Percentiles rank a stretch among this genome's conserved stretches.
Evolutionary conservation across 1,284 basidiomycete species (phyloP).

Genomic region (Stereum hirsutum): DNA sequence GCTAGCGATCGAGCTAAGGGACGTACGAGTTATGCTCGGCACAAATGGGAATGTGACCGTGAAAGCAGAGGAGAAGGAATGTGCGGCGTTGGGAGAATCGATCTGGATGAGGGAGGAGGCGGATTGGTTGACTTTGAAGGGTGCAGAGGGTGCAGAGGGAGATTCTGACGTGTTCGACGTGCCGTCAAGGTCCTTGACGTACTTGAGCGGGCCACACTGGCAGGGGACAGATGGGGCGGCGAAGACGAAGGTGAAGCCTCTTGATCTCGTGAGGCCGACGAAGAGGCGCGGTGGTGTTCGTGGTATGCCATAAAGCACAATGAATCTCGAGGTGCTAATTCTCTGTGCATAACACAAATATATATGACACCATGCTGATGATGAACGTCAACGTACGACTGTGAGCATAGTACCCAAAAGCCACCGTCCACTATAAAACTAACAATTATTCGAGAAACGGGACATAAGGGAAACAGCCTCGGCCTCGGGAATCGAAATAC

Average conservation of each 20-base stretch:
- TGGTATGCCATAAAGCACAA: too few relatives aligned
- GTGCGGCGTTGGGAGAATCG: constrained; percentile 13
- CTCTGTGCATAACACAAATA: too few relatives aligned
- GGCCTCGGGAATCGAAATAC: too few relatives aligned
- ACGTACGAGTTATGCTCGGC: constrained; percentile 11
- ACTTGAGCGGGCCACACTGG: constrained; percentile 2
- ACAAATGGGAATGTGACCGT: background rate
- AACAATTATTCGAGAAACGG: too few relatives aligned
- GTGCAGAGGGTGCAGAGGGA: background rate
- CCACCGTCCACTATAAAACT: too few relatives aligned
- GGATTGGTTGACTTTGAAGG: background rate
- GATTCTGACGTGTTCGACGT: background rate
- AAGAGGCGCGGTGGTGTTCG: constrained; percentile 22
- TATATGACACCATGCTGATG: too few relatives aligned
- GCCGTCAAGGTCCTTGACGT: constrained; percentile 7
- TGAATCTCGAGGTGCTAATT: too few relatives aligned
- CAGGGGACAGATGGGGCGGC: constrained; percentile 11
- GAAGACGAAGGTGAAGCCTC: constrained; percentile 36
- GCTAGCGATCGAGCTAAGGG: constrained; percentile 27
- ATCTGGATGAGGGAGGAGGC: constrained; percentile 6
- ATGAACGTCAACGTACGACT: too few relatives aligned
- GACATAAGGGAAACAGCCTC: too few relatives aligned
- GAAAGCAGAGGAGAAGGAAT: constrained; percentile 9
- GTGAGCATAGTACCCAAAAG: too few relatives aligned
- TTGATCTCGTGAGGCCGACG: constrained; percentile 30